Evolutionary conservation across 805 yeast genomes (phyloP).

Genomic region (Yarrowia keelungensis): DNA sequence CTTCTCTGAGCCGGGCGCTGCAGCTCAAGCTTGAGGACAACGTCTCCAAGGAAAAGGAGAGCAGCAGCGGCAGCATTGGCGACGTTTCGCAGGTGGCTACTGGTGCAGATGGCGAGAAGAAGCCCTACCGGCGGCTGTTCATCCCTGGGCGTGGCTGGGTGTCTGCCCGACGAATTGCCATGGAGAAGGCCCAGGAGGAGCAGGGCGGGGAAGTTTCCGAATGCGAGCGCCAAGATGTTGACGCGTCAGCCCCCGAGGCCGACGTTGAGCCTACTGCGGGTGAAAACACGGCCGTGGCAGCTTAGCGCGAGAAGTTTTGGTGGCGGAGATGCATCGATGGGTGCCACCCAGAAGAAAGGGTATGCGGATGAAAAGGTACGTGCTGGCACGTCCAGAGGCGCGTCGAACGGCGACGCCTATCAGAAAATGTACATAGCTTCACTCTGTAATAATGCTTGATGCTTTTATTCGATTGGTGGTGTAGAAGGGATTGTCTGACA

Average conservation of each 20-base stretch:
- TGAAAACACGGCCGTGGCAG: slow-evolving; percentile 7
- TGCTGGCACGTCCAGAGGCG: neutral
- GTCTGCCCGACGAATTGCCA: slow-evolving; percentile 43
- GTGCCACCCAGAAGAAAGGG: too few species aligned
- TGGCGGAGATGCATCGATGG: too few species aligned
- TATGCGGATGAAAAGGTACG: neutral
- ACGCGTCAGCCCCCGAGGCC: neutral
- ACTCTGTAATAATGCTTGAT: neutral
- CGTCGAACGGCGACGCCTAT: too few species aligned
- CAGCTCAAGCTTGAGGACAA: slow-evolving; percentile 36
- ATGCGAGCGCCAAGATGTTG: neutral
- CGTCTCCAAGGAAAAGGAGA: slow-evolving; percentile 21
- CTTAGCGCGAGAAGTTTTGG: neutral
- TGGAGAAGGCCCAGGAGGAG: slow-evolving; percentile 40
- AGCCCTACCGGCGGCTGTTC: slow-evolving; percentile 45
- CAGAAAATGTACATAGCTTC: slow-evolving; percentile 25
- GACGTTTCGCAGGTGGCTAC: neutral
- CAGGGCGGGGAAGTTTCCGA: neutral
- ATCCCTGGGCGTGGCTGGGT: slow-evolving; percentile 47
- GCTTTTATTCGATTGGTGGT: too few species aligned
- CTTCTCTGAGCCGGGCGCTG: slow-evolving; percentile 7
- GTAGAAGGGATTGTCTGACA: too few species aligned
- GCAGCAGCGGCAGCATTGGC: slow-evolving; percentile 27
- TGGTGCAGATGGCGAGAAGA: slow-evolving; percentile 42
- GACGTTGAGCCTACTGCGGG: neutral